Evolutionary conservation across 2,329 filamentous ascomycete species (phyloP).

Genomic region (Fusarium tupiense): DNA sequence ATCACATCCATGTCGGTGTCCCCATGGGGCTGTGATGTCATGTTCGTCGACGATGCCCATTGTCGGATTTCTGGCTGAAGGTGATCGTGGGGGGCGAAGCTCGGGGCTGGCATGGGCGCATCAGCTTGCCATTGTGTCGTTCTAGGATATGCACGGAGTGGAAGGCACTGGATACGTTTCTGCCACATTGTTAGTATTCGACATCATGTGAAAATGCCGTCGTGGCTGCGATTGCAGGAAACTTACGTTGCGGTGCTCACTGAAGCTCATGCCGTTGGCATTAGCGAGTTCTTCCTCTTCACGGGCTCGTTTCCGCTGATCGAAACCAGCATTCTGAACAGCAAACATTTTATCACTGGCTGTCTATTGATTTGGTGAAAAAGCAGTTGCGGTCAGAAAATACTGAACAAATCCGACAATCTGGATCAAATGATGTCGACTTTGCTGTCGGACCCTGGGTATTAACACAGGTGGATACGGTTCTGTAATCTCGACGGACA

Average conservation of each 20-base stretch:
- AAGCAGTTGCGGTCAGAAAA: conserved; percentile 8
- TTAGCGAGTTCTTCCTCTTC: conserved; percentile 56
- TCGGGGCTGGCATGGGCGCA: conserved; percentile 52
- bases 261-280: conserved; percentile 54
- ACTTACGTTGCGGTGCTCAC: conserved; percentile 62
- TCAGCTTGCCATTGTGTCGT: conserved; percentile 43
- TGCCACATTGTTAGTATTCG: conserved; percentile 44
- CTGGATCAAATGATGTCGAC: conserved; percentile 22
- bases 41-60: conserved; percentile 44
- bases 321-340: conserved; percentile 43
- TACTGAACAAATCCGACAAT: conserved; percentile 11
- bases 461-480: conserved; percentile 41
- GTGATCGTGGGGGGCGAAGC: conserved; percentile 53
- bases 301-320: conserved; percentile 57
- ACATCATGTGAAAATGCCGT: neutral
- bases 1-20: conserved; percentile 64
- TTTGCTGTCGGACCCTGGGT: conserved; percentile 34
- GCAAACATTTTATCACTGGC: conserved; percentile 50
- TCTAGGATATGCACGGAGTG: conserved; percentile 58
- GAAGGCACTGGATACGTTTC: conserved; percentile 66
- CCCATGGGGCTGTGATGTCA: conserved; percentile 25
- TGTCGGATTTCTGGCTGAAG: conserved; percentile 46
- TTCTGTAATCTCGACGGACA: conserved; percentile 1
- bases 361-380: conserved; percentile 1
- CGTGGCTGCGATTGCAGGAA: neutral